A percentile compares a stretch with the other conserved stretches of the same genome.
Conservation (phyloP, 2,329 filamentous ascomycete genomes). For the Alternaria atra region DNA sequence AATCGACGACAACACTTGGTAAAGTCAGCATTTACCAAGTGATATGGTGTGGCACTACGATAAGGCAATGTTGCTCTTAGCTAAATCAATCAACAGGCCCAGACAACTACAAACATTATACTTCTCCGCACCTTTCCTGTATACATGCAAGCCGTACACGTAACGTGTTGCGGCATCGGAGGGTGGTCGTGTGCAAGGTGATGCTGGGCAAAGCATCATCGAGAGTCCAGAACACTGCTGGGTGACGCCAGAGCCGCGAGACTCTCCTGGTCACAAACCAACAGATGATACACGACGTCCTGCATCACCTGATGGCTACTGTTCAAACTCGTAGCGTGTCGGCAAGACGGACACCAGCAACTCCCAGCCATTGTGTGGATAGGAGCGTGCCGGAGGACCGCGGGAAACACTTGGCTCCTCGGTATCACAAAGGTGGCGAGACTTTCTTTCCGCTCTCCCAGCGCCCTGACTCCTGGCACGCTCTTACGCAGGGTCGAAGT, state of each 20-base stretch:
- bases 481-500: slow-evolving; percentile 31
- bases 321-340: not conserved
- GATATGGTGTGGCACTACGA: not conserved
- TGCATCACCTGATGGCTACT: not conserved
- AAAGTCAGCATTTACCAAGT: not conserved
- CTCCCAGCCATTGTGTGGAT: not conserved
- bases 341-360: not conserved
- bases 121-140: not conserved
- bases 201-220: not conserved
- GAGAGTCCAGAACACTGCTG: not conserved
- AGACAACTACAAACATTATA: not conserved
- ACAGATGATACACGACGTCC: not conserved
- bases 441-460: not conserved
- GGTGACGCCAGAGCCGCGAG: not conserved
- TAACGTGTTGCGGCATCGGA: not conserved
- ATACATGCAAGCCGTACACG: not conserved
- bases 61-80: not conserved
- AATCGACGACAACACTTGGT: no score
- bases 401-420: not conserved
- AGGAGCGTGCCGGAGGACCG: not conserved
- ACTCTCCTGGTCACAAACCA: not conserved
- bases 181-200: not conserved
- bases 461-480: slow-evolving; percentile 6
- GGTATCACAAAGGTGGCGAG: not conserved
- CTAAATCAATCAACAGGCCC: not conserved